Evolutionary conservation across 108 stramenopile genomes (phyloP).

Genomic region (Nitzschia palea): DNA sequence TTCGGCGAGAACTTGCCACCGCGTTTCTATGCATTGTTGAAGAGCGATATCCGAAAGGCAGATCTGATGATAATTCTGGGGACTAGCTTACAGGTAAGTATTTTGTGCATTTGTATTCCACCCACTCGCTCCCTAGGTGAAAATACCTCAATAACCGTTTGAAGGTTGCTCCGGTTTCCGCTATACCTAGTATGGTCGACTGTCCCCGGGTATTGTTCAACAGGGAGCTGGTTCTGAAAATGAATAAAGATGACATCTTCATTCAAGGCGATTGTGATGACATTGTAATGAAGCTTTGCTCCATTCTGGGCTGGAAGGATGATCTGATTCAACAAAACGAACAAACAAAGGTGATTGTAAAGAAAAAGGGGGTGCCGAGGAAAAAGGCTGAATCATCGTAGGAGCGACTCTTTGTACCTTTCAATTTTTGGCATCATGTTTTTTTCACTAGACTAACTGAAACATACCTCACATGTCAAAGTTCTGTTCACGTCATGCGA

Average conservation of each 20-base stretch:
- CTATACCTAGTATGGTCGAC: constrained; percentile 74
- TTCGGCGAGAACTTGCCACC: constrained; percentile 91
- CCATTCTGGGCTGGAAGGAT: constrained; percentile 72
- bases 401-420: no score
- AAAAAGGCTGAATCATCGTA: no score
- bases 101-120: constrained; percentile 62
- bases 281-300: constrained; percentile 45
- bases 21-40: constrained; percentile 54
- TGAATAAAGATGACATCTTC: constrained; percentile 70
- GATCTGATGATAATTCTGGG: constrained; percentile 89
- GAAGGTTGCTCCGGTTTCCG: constrained; percentile 52
- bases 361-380: no score
- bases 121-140: no score
- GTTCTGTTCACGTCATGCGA: no score
- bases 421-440: no score
- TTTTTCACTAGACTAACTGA: no score
- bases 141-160: no score
- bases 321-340: constrained; percentile 42
- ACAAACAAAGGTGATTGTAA: constrained; percentile 1
- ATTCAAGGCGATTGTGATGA: constrained; percentile 84
- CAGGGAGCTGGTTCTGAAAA: constrained; percentile 53
- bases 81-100: constrained; percentile 74
- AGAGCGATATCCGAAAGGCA: constrained; percentile 51
- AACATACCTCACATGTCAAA: no score
- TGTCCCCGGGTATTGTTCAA: constrained; percentile 70